Evolutionary conservation across 2,329 filamentous ascomycete species (phyloP), one percentile per base, ranked within the genome.

Genomic region (Penicillium fuscoglaucum): DNA sequence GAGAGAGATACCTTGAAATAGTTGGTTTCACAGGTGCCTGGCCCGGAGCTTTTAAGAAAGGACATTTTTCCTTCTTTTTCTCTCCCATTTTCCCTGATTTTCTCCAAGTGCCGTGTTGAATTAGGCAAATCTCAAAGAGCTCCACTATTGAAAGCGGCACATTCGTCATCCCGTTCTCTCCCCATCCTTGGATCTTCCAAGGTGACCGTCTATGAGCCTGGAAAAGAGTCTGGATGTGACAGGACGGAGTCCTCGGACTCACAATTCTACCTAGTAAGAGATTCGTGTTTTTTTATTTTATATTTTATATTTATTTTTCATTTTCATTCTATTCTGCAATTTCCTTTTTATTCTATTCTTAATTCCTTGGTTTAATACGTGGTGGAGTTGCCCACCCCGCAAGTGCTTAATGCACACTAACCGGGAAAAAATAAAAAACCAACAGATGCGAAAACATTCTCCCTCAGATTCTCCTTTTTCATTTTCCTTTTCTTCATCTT

Each of bases 21-120:
- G 13, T 24, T 24, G 17, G 53, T 65, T 66, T 64, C 61, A 65
- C 57, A 54, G 62, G 59, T 66, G 62, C 62, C 64, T 64, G 57
- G 43, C 35, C 40, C 50, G 53, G 47, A 43, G 33, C 55, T 52
- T 54, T 54, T 48, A 58, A 49, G 55, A 39, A 44, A 17, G 7
- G 19, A 26, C 24, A 17, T 15, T 26, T 26, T 10, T 41, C 12
- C 10, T 37, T 37, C 13, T 49, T 19, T 7, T 7, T 31, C 26
- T 26, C 26, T 26, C 26, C 26, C 26, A 24, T 6, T 40, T 40
- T 29, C 40, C 33, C n/a, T 31, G 29, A 29, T n/a, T 41, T 31
- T 17, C 33, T 35, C 5, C 5, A 10, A 39, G 37, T n/a, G 35
- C 17, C 35, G 35, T n/a, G 4, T 39, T 37, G 19, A 21, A 17